Conservation (phyloP, 116 monocot genomes). For the Trichopus zeylanicus region DNA sequence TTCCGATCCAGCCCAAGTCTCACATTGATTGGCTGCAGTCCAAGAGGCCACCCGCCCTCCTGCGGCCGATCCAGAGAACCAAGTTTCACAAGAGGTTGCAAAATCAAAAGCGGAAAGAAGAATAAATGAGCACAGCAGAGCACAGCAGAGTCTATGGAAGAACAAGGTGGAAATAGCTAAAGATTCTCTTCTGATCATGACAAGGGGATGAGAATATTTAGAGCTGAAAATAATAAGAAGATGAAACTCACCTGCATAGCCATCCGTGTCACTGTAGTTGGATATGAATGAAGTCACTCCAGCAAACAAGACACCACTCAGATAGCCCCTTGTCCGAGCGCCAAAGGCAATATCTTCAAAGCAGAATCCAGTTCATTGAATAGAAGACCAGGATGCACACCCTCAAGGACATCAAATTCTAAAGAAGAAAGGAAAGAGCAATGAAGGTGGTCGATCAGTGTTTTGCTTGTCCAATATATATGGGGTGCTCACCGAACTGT, state of each 20-base stretch:
- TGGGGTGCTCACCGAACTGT: not conserved
- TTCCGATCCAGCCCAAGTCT: constrained; percentile 20
- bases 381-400: too few relatives aligned
- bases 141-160: not conserved
- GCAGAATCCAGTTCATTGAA: too few relatives aligned
- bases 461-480: not conserved
- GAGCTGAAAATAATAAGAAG: not conserved
- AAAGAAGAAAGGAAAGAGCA: not conserved
- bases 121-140: too few relatives aligned
- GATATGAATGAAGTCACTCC: too few relatives aligned
- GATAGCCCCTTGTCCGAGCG: too few relatives aligned
- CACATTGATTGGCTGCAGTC: constrained; percentile 34
- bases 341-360: too few relatives aligned
- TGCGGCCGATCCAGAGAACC: constrained; percentile 5
- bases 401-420: too few relatives aligned
- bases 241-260: not conserved
- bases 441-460: too few relatives aligned
- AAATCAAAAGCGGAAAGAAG: not conserved
- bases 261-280: not conserved
- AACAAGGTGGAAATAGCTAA: too few relatives aligned
- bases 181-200: too few relatives aligned
- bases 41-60: constrained; percentile 51
- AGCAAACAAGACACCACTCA: too few relatives aligned
- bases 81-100: not conserved
- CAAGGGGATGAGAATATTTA: too few relatives aligned